Evolutionary conservation across 192 early-diverging fungal genomes (phyloP).

Genomic region (Chytriomyces confervae): DNA sequence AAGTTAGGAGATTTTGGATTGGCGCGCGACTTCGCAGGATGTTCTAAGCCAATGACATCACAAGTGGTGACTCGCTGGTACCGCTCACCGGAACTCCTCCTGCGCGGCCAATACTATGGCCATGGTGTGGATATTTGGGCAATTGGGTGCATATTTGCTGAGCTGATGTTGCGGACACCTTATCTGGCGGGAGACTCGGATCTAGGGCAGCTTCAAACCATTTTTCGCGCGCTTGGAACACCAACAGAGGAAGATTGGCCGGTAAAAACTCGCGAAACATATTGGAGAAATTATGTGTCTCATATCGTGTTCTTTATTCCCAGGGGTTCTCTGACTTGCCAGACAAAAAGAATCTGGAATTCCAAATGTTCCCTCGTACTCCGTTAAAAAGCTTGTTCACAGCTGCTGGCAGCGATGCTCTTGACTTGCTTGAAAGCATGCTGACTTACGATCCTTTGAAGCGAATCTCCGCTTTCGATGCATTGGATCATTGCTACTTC

Average conservation of each 20-base stretch:
- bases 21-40: conserved; percentile 93
- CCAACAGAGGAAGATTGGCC: conserved; percentile 85
- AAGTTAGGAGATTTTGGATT: conserved; percentile 99
- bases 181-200: conserved; percentile 88
- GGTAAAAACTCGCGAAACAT: conserved; percentile 47
- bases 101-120: conserved; percentile 87
- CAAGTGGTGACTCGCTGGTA: conserved; percentile 98
- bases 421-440: conserved; percentile 87
- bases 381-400: conserved; percentile 78
- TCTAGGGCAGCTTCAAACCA: conserved; percentile 87
- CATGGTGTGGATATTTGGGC: conserved; percentile 96
- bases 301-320: no score
- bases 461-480: conserved; percentile 79
- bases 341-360: conserved; percentile 60
- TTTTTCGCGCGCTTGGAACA: conserved; percentile 83
- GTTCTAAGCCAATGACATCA: conserved; percentile 81
- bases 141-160: conserved; percentile 97
- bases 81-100: conserved; percentile 90
- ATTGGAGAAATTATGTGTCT: neutral
- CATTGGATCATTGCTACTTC: conserved; percentile 74
- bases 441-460: conserved; percentile 83
- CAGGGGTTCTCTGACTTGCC: conserved; percentile 37
- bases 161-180: conserved; percentile 86
- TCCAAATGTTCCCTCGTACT: conserved; percentile 74
- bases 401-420: conserved; percentile 81